Evolutionary conservation across 202 grass and related monocot genomes (phyloP), one percentile per base, ranked within the genome.

Genomic region (Zizania palustris): DNA sequence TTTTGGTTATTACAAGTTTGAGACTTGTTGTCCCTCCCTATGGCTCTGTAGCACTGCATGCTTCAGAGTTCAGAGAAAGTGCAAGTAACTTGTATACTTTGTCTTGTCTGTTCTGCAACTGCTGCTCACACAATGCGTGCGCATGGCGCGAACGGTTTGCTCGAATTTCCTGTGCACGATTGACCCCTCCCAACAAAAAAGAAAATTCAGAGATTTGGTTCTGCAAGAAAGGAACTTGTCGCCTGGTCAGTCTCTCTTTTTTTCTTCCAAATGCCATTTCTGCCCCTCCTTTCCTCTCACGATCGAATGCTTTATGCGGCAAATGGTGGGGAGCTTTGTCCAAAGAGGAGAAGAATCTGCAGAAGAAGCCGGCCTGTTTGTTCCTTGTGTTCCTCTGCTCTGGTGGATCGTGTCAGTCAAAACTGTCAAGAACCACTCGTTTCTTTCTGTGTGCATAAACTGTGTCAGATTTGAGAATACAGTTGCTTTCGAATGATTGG

Each of bases 151-250:
- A 37, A 63, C 55, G 71, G 53, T 63, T 81, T 71, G 44, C 56
- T 50, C 35, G 12, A 43, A 8, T 44, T 63, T 54, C 16, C n/a
- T 55, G 51, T 9, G 13, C 46, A 50, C 15, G 14, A 3, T 4
- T 50, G 13, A 42, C 40, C 40, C 40, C 16, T 21, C 59, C 55
- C 77, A 11, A 13, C 21, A 8, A 15, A 4, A 3, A 6, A 9
- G 28, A 18, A 20, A 43, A 55, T 28, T 49, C 16, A 55, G 35
- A 37, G 84, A 82, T 82, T 60, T 82, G 60, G 49, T 72, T 86
- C 66, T 3, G 41, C 15, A 63, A 20, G 10, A 35, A 35, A 7
- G 79, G 63, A 77, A 60, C 72, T 66, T 72, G 35, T 60, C 43
- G 51, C 18, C 4, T 55, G 16, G 51, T 55, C 51, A 41, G 53